Evolutionary conservation across 305 asterid genomes (phyloP).

Genomic region (Stenogyne calaminthoides): DNA sequence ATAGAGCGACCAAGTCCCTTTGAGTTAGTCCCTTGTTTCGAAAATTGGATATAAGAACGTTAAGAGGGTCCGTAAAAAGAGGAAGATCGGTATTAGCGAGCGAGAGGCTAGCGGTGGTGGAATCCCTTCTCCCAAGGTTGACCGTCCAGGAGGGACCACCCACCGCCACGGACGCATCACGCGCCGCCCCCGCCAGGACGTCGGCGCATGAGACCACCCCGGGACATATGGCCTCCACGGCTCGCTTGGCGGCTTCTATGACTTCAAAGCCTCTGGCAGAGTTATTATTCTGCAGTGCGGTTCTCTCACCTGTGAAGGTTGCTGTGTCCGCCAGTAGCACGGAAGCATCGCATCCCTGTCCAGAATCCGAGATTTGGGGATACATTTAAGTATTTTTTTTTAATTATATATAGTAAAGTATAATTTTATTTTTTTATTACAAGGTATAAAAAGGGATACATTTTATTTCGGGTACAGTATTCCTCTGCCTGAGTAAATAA

Average conservation of each 20-base stretch:
- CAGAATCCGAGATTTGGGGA: too few species aligned
- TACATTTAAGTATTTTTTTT: too few species aligned
- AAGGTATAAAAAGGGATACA: too few species aligned
- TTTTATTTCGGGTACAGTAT: too few species aligned
- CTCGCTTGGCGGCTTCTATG: conserved; percentile 22
- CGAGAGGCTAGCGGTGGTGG: conserved; percentile 30
- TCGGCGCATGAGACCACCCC: conserved; percentile 32
- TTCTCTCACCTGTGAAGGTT: conserved; percentile 18
- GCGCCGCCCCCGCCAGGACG: conserved; percentile 30
- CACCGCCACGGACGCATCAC: conserved; percentile 28
- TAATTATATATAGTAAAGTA: too few species aligned
- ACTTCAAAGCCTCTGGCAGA: conserved; percentile 27
- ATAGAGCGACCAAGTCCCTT: conserved; percentile 27
- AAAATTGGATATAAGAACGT: background rate
- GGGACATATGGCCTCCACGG: conserved; percentile 28
- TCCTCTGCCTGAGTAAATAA: too few species aligned
- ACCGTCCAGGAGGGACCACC: conserved; percentile 53
- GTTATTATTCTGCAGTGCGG: background rate
- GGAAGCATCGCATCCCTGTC: conserved; percentile 28
- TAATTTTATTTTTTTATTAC: too few species aligned
- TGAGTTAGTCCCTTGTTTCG: background rate
- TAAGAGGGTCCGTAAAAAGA: background rate
- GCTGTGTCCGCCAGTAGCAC: conserved; percentile 14
- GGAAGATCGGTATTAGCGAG: conserved; percentile 34
- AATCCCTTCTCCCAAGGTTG: conserved; percentile 26